Base-by-base conservation (phyloP, 176 grass and related monocot genomes). In the Bolboschoenus planiculmis region DNA sequence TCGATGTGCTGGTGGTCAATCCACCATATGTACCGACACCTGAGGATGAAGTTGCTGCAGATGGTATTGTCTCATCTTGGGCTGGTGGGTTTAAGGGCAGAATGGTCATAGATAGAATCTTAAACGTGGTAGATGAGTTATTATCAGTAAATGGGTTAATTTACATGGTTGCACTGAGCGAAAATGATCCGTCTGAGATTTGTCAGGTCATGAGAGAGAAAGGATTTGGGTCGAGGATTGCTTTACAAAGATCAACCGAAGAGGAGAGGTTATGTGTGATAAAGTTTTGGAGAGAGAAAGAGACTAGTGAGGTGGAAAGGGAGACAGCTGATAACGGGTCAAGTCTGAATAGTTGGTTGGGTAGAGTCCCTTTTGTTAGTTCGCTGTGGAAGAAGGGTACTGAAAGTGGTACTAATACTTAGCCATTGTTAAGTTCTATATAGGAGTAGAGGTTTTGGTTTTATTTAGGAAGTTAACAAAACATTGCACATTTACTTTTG, bases 1-100 rank as follows among this genome's bases (percentile, higher is more conserved):
- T 98, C 63, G 96, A 98, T 74, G 90, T 98, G 67, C 83, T 95
- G 43, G 92, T 98, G 70, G 85, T 95, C 36, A 98, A 98, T 81
- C 96, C 92, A 83, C 92, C 96, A 39, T 98, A 98, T 47, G 96
- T 98, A 54, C 96, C 96, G 6, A 98, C 96, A 43, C 92, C 96
- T 3, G 86, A 90, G 85, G 88, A 95, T 84, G 96, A 98, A 90
- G 90, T 98, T 77, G 83, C 83, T 73, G 84, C 86, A 42, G 84
- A 85, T 5, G 96, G 92, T 83, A 93, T 98, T 68, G 89, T 89
- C 84, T 83, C 96, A 0, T 95, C 96, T 89, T 98, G 96, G 96
- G 92, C 92, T 80, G 96, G 96, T 46, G 96, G 96, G 29, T 70
- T 91, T 83, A 88, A 93, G 18, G 96, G 96, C 1, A 87, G 96